These are phyloP conservation scores for Xanthoconium separans DNA, from an alignment of 1,284 basidiomycete genomes.

Conservation along the genomic window DNA sequence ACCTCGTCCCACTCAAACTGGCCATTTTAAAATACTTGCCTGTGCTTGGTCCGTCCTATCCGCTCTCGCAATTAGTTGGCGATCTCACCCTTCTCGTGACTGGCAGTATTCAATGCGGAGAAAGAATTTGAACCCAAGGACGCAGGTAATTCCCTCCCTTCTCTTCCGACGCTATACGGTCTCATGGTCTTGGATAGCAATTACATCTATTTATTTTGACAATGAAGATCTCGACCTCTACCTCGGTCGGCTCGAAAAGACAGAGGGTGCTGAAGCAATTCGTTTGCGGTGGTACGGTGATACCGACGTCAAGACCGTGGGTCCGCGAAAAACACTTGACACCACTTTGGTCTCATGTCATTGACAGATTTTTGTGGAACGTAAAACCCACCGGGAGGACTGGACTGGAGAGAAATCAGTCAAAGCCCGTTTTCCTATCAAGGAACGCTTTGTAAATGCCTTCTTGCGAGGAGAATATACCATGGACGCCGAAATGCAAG, in stretches of 20 bases:
- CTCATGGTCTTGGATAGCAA: constrained; percentile 46
- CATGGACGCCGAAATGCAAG: constrained; percentile 94
- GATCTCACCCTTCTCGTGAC: constrained; percentile 12
- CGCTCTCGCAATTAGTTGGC: neutral
- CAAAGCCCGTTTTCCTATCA: constrained; percentile 96
- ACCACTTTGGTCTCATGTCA: neutral
- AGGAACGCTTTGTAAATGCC: constrained; percentile 92
- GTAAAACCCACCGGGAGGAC: constrained; percentile 98
- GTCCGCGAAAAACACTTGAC: constrained; percentile 20
- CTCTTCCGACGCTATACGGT: neutral
- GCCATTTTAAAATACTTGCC: constrained; percentile 93
- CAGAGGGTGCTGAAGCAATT: constrained; percentile 96
- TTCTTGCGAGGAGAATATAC: constrained; percentile 90
- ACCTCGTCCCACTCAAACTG: constrained; percentile 94
- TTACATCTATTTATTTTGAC: constrained; percentile 90
- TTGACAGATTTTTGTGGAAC: constrained; percentile 90
- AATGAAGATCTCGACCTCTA: constrained; percentile 98
- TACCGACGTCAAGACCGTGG: constrained; percentile 73
- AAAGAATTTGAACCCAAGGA: constrained; percentile 93
- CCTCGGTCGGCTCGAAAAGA: constrained; percentile 96
- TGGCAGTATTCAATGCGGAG: constrained; percentile 88
- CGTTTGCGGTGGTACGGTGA: constrained; percentile 99
- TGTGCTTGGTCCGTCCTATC: constrained; percentile 67
- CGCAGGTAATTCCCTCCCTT: constrained; percentile 53
- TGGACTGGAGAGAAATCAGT: constrained; percentile 99